These are phyloP conservation scores for Tephrocybe sp. DNA, from an alignment of 768 basidiomycete species.

Conservation along the genomic window DNA sequence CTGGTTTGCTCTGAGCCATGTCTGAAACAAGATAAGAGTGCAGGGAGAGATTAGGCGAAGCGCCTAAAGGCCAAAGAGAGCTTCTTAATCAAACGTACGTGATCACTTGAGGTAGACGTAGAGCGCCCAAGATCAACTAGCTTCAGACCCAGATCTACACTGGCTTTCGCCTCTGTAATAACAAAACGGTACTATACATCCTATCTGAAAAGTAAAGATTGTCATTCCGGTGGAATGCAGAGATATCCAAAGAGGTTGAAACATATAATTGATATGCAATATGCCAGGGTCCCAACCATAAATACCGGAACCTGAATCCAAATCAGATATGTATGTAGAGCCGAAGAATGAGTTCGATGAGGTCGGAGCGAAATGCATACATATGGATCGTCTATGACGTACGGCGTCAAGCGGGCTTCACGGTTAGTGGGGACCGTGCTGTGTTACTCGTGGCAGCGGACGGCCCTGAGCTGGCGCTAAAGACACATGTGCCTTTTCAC, in stretches of 20 bases:
- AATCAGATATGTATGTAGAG: background rate
- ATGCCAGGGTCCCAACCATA: background rate
- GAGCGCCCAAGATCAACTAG: too few relatives aligned
- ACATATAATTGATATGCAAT: background rate
- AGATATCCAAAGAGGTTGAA: background rate
- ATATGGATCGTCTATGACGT: background rate
- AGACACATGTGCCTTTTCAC: background rate
- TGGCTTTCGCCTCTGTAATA: background rate
- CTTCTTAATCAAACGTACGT: too few relatives aligned
- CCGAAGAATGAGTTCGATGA: background rate
- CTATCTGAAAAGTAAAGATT: constrained; percentile 19
- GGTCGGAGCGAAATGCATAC: background rate
- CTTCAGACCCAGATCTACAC: background rate
- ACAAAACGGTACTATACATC: background rate
- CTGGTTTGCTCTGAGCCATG: constrained; percentile 11
- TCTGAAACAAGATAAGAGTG: too few relatives aligned
- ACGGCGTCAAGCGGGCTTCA: background rate
- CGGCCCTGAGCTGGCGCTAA: background rate
- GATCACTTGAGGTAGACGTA: too few relatives aligned
- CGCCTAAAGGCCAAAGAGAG: too few relatives aligned
- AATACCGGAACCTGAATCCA: background rate
- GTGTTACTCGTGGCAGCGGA: background rate
- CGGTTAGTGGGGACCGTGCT: background rate
- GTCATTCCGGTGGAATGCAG: background rate
- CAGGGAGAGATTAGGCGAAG: too few relatives aligned